A percentile compares a stretch with the other conserved stretches of the same genome.
Conservation (phyloP, 768 basidiomycete species). For the Calocybe gangraenosa region DNA sequence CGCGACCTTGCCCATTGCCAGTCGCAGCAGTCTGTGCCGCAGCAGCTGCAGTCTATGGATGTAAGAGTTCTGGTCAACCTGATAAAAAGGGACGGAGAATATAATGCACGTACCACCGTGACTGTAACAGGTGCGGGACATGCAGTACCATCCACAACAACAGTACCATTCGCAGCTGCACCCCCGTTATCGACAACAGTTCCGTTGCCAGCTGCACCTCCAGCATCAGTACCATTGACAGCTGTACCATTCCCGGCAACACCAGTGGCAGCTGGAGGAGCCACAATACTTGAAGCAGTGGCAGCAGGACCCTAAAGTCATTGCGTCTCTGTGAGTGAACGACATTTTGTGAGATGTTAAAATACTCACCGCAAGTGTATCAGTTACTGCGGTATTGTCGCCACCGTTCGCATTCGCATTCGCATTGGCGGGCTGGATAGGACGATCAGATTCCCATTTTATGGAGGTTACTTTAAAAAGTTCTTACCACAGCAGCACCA, state of each 20-base stretch:
- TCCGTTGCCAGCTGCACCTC: slow-evolving; percentile 3
- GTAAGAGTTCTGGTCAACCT: not conserved
- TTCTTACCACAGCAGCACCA: no score
- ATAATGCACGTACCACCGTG: slow-evolving; percentile 13
- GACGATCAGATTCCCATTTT: no score
- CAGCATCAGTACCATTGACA: slow-evolving; percentile 1
- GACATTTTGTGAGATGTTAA: no score
- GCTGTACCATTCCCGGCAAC: not conserved
- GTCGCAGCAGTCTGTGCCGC: slow-evolving; percentile 3
- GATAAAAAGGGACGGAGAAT: no score
- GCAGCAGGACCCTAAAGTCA: not conserved
- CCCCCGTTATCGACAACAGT: slow-evolving; percentile 3
- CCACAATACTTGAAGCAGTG: not conserved
- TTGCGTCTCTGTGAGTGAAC: no score
- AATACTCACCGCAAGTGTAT: not conserved
- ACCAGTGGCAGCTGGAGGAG: not conserved
- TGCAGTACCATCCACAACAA: slow-evolving; percentile 16
- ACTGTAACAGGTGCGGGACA: slow-evolving; percentile 9
- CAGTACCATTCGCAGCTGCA: slow-evolving; percentile 14
- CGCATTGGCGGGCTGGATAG: not conserved
- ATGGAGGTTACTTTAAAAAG: no score
- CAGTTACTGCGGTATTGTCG: not conserved
- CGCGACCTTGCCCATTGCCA: not conserved
- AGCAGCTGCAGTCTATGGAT: slow-evolving; percentile 12
- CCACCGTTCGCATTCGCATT: not conserved